These are phyloP conservation scores for Phytophthora aleatoria DNA, from an alignment of 352 stramenopile genomes.

Conservation along the genomic window DNA sequence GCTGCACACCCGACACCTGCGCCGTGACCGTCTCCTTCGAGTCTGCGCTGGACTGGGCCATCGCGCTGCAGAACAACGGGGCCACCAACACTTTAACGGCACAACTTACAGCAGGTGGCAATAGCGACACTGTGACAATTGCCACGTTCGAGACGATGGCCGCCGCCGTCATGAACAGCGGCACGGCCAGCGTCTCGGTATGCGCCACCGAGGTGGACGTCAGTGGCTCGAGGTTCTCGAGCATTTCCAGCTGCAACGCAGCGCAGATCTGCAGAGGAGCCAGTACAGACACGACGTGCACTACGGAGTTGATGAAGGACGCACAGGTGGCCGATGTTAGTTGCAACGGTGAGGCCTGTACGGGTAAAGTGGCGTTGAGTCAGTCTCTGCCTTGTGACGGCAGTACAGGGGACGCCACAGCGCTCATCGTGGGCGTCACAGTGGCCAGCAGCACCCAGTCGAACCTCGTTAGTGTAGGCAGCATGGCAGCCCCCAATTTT, in stretches of 20 bases:
- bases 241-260: slow-evolving; percentile 55
- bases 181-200: slow-evolving; percentile 41
- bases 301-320: slow-evolving; percentile 40
- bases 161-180: slow-evolving; percentile 38
- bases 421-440: slow-evolving; percentile 55
- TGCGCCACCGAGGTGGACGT: slow-evolving; percentile 54
- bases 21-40: slow-evolving; percentile 58
- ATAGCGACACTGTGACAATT: slow-evolving; percentile 51
- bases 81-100: slow-evolving; percentile 55
- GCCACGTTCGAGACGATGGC: slow-evolving; percentile 43
- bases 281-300: slow-evolving; percentile 47
- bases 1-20: slow-evolving; percentile 52
- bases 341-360: slow-evolving; percentile 53
- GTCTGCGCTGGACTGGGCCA: slow-evolving; percentile 65
- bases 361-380: slow-evolving; percentile 50
- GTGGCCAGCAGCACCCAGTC: slow-evolving; percentile 58
- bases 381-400: slow-evolving; percentile 56
- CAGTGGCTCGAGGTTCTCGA: slow-evolving; percentile 59
- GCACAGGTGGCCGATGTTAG: slow-evolving; percentile 44
- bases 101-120: slow-evolving; percentile 45
- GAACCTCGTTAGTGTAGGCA: slow-evolving; percentile 50
- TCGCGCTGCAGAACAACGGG: slow-evolving; percentile 49
- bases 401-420: slow-evolving; percentile 29
- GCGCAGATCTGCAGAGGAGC: slow-evolving; percentile 62
- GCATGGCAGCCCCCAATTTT: slow-evolving; percentile 44